A percentile compares a stretch with the other conserved stretches of the same genome.
phyloP scores from a whole-genome alignment of 192 early-diverging fungal species.

The Coemansia erecta region DNA sequence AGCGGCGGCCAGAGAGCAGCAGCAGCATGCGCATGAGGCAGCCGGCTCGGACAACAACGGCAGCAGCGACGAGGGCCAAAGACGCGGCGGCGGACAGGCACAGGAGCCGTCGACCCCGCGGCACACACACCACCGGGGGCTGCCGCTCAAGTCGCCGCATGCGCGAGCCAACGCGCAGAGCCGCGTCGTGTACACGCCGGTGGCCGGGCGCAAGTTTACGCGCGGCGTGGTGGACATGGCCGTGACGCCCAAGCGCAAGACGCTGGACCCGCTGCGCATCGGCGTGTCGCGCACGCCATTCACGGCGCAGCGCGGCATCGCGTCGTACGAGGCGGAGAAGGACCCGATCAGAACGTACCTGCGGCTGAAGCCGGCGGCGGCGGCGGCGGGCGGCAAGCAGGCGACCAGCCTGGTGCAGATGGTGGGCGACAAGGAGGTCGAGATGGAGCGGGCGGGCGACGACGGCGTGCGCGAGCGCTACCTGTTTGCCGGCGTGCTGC shows the following conservation, averaged over 20 bases:
- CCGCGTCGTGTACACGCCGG: conserved; percentile 31
- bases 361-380: conserved; percentile 46
- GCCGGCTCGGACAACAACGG: too few species aligned
- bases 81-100: too few species aligned
- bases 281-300: conserved; percentile 48
- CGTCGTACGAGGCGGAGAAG: conserved; percentile 37
- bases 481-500: conserved; percentile 61
- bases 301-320: conserved; percentile 34
- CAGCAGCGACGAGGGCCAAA: too few species aligned
- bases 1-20: background rate
- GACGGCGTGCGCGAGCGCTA: conserved; percentile 41
- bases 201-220: conserved; percentile 42
- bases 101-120: conserved; percentile 1
- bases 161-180: conserved; percentile 19
- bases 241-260: conserved; percentile 10
- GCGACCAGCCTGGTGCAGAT: conserved; percentile 32
- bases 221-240: conserved; percentile 23
- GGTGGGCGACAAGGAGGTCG: conserved; percentile 52
- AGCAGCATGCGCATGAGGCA: too few species aligned
- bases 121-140: background rate
- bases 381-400: conserved; percentile 12
- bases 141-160: conserved; percentile 1
- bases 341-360: conserved; percentile 53
- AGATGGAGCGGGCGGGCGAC: conserved; percentile 14
- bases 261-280: conserved; percentile 17